Conservation (phyloP, 2,329 filamentous ascomycete genomes). For the Trichoderma sp. region DNA sequence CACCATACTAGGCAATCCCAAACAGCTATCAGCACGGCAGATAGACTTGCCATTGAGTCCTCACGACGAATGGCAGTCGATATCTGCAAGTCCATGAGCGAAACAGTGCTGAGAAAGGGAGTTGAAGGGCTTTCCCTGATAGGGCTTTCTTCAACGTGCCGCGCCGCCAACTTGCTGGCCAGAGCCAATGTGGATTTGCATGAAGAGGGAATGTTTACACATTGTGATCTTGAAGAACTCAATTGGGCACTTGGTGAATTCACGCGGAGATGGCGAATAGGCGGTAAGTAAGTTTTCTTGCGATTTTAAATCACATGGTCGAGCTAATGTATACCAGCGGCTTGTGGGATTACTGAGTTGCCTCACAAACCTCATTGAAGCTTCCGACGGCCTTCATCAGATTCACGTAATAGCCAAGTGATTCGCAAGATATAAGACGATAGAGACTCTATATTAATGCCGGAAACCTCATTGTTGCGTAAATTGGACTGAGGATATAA, state of each 20-base stretch:
- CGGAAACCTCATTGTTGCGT: background rate
- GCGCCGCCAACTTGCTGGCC: conserved; percentile 1
- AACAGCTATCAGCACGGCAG: background rate
- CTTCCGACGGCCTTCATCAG: too few relatives aligned
- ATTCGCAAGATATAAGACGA: background rate
- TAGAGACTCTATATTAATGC: rapidly evolving
- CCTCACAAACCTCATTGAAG: background rate
- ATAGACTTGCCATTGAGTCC: conserved; percentile 1
- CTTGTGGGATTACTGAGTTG: background rate
- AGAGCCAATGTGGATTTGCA: background rate
- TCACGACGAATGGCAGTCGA: conserved; percentile 20
- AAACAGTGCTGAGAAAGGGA: conserved; percentile 5
- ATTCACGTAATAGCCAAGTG: background rate
- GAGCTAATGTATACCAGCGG: background rate
- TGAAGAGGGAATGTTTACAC: background rate
- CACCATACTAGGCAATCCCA: background rate
- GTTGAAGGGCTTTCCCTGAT: conserved; percentile 7
- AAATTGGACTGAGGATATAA: background rate
- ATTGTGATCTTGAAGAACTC: conserved; percentile 1
- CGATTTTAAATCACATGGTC: too few relatives aligned
- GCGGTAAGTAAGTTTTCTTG: background rate
- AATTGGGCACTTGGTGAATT: background rate
- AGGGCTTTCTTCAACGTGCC: conserved; percentile 2
- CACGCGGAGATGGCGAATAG: conserved; percentile 2
- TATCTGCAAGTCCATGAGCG: conserved; percentile 18